Base-by-base conservation (phyloP, 768 basidiomycete species). In the Tulasnella sp. region DNA sequence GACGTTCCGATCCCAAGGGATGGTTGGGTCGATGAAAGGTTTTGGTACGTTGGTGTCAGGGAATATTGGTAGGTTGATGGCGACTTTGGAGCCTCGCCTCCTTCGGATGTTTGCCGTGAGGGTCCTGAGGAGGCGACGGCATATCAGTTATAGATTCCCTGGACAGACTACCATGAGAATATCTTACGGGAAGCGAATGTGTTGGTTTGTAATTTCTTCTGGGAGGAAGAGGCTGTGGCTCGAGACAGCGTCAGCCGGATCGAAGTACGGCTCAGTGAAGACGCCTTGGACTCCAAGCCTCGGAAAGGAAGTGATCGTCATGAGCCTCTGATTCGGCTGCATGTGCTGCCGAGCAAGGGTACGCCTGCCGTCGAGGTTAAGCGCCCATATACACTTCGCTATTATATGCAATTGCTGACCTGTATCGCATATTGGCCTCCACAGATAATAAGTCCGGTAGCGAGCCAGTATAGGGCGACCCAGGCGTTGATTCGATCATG, bases 401-500 rank as follows among this genome's bases (percentile, higher is more conserved):
- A 34, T 17, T 19, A 3, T 53, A 30, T 22, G 17, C 46, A 63
- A 60, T 57, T 53, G 63, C 75, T 64, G 63, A 85, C 92, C 92
- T 79, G 69, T 91, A 90, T 46, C 87, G 83, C 96, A 99, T 99
- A 71, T 98, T 92, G 49, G 75, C 73, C 73, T 99, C 94, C 4
- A 99, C 93, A 4, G 84, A 80, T 38, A 98, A 75, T 19, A 98
- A 78, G 70, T 94, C 92, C 24, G 78, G 76, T 42, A 98, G 81
- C 15, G 80, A 84, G 9, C 90, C 92, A 4, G 89, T 86, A 73
- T 97, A 98, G 1, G 96, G 96, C 50, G 84, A 82, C 2, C 96
- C 96, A 0, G 96, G 96, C 0, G 94, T 99, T 2, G 92, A 92
- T 70, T 99, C 96, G 53, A 99, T 78, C 96, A 99, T 99, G 74